Percentiles rank a stretch among this genome's conserved stretches.
These are phyloP conservation scores for Ophiostoma sp. DNA, from an alignment of 2,329 filamentous ascomycete species.

Conservation along the genomic window DNA sequence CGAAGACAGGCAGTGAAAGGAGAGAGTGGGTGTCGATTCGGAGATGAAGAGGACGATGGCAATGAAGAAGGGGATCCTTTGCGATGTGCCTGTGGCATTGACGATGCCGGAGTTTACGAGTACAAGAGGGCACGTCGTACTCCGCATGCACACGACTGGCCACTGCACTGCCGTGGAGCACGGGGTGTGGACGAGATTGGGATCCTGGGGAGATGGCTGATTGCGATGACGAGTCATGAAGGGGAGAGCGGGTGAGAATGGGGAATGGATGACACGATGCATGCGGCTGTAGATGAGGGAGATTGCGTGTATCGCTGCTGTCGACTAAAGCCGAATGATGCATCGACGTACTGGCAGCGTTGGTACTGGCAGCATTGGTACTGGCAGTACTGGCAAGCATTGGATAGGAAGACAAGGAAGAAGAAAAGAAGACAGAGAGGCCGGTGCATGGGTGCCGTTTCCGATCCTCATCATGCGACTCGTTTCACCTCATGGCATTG, in stretches of 20 bases:
- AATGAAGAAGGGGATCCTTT: neutral
- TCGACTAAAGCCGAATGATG: too few species aligned
- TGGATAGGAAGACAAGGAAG: too few species aligned
- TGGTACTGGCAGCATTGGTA: too few species aligned
- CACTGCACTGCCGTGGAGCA: neutral
- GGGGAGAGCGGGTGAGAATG: neutral
- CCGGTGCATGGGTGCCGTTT: neutral
- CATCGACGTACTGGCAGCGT: too few species aligned
- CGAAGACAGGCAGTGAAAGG: neutral
- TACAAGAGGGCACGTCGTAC: too few species aligned
- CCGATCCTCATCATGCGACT: neutral
- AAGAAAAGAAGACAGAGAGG: too few species aligned
- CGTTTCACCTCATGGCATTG: slow-evolving; percentile 7
- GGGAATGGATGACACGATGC: neutral
- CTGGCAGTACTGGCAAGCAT: too few species aligned
- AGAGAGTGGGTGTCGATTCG: neutral
- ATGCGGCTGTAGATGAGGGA: neutral
- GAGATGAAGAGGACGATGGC: slow-evolving; percentile 3
- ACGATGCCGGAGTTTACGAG: neutral
- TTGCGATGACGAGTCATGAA: slow-evolving; percentile 11
- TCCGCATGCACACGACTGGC: neutral
- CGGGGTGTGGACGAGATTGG: neutral
- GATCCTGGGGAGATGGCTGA: neutral
- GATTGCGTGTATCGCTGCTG: too few species aligned
- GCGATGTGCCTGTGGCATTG: neutral